These are phyloP conservation scores for Psilocybe cubensis DNA, from an alignment of 768 basidiomycete genomes.

Conservation along the genomic window DNA sequence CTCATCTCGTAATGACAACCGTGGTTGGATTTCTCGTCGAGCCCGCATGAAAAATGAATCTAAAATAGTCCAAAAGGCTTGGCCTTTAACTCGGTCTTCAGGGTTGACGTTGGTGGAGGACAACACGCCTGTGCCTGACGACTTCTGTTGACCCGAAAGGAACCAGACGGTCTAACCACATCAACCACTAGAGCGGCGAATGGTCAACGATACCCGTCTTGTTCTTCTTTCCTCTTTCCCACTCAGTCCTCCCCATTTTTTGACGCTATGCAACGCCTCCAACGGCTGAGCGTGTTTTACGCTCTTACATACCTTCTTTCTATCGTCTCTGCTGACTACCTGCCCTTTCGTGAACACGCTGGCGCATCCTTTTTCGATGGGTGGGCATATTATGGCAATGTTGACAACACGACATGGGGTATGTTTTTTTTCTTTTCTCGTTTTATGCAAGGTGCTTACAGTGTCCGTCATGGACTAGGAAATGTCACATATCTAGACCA, in stretches of 20 bases:
- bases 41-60: too few relatives aligned
- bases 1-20: too few relatives aligned
- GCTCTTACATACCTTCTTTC: constrained; percentile 3
- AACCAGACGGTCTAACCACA: background rate
- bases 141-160: background rate
- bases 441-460: background rate
- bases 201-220: background rate
- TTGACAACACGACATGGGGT: constrained; percentile 52
- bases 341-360: constrained; percentile 45
- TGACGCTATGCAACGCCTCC: background rate
- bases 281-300: background rate
- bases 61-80: background rate
- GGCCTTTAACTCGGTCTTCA: background rate
- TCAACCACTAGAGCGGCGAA: background rate
- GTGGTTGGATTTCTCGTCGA: too few relatives aligned
- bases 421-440: background rate
- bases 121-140: background rate
- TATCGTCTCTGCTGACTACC: constrained; percentile 26
- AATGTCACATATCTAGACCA: constrained; percentile 64
- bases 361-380: constrained; percentile 56
- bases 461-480: constrained; percentile 38
- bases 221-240: background rate
- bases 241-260: background rate
- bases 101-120: background rate
- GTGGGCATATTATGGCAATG: constrained; percentile 56